Conservation (phyloP, 2,329 filamentous ascomycete species). For the Calonectria fujianensis region DNA sequence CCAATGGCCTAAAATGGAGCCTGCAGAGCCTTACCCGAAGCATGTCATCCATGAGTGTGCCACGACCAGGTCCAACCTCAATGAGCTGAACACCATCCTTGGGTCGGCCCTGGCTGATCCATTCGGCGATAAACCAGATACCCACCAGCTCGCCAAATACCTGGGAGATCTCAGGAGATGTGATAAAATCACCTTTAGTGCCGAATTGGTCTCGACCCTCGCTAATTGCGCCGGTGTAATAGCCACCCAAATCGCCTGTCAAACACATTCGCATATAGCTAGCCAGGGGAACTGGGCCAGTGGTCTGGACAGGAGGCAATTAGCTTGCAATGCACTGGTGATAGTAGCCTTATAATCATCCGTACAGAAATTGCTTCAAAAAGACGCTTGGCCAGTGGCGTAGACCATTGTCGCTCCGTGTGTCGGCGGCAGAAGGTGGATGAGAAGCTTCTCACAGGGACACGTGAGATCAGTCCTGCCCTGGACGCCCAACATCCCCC, state of each 20-base stretch:
- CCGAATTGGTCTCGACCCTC: slow-evolving; percentile 90
- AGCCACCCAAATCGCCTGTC: slow-evolving; percentile 91
- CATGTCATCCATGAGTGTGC: slow-evolving; percentile 98
- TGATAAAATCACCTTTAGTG: slow-evolving; percentile 95
- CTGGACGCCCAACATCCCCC: slow-evolving; percentile 40
- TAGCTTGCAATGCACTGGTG: not conserved
- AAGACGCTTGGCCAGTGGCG: slow-evolving; percentile 90
- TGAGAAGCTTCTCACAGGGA: slow-evolving; percentile 53
- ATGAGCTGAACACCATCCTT: slow-evolving; percentile 88
- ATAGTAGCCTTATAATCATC: not conserved
- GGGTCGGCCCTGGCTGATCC: slow-evolving; percentile 91
- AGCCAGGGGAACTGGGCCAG: slow-evolving; percentile 92
- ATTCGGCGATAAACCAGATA: slow-evolving; percentile 96
- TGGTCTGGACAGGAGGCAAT: slow-evolving; percentile 67
- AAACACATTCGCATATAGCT: slow-evolving; percentile 99
- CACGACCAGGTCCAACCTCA: slow-evolving; percentile 94
- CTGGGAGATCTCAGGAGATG: slow-evolving; percentile 97
- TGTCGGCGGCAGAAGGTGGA: slow-evolving; percentile 45
- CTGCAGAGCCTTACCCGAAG: slow-evolving; percentile 78
- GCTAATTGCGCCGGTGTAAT: slow-evolving; percentile 87
- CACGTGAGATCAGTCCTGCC: slow-evolving; percentile 38
- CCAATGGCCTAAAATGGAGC: too few species aligned
- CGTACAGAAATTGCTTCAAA: slow-evolving; percentile 89
- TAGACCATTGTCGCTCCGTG: slow-evolving; percentile 85
- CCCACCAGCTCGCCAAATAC: slow-evolving; percentile 96